phyloP scores from a whole-genome alignment of 805 yeast genomes.

The Blastobotrys attinorum region DNA sequence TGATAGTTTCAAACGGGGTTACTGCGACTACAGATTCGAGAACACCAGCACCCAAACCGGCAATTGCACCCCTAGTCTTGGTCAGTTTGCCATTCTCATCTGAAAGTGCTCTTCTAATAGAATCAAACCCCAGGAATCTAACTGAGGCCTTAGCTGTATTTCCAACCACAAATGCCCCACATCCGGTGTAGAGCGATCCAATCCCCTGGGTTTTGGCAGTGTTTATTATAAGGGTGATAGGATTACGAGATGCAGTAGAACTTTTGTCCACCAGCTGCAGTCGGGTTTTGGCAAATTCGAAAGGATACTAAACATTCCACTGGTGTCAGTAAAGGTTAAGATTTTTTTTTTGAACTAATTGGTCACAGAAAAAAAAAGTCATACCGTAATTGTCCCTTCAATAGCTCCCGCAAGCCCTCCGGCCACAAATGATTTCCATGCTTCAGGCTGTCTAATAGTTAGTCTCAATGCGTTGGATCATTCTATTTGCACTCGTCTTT shows the following conservation, averaged over 20 bases:
- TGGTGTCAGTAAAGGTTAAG: too few relatives aligned
- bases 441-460: conserved; percentile 19
- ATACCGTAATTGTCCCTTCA: conserved; percentile 74
- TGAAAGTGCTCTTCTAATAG: conserved; percentile 65
- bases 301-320: conserved; percentile 54
- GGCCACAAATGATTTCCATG: conserved; percentile 34
- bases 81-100: conserved; percentile 83
- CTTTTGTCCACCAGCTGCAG: conserved; percentile 51
- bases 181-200: conserved; percentile 78
- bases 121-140: conserved; percentile 86
- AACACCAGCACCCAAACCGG: conserved; percentile 97
- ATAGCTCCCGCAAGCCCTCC: conserved; percentile 40
- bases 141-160: conserved; percentile 96
- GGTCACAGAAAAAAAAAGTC: conserved; percentile 1
- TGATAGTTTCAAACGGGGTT: conserved; percentile 94
- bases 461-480: too few relatives aligned
- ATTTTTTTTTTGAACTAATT: background rate
- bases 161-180: conserved; percentile 94
- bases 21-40: conserved; percentile 88
- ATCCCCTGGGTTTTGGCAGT: conserved; percentile 75
- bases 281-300: conserved; percentile 93
- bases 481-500: too few relatives aligned
- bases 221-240: conserved; percentile 67
- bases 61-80: conserved; percentile 85
- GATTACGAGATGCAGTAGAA: conserved; percentile 57